Evolutionary conservation across 805 yeast genomes (phyloP).

Genomic region (Candida ipomoeae): DNA sequence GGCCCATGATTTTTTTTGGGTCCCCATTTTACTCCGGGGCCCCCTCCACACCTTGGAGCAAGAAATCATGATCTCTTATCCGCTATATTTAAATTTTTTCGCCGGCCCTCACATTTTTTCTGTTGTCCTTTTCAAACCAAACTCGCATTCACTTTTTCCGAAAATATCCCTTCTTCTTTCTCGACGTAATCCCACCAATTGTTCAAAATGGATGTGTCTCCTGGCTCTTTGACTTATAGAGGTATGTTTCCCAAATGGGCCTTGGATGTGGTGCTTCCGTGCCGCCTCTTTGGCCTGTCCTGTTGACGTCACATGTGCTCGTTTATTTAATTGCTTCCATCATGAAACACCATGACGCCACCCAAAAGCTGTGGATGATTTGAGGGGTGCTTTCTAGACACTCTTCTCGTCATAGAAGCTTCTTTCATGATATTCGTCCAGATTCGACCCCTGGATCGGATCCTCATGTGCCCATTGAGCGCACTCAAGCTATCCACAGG

Average conservation of each 20-base stretch:
- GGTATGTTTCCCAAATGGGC: constrained; percentile 49
- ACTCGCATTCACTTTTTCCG: constrained; percentile 2
- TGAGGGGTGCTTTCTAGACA: too few species aligned
- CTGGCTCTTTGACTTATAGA: constrained; percentile 67
- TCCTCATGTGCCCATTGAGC: not conserved
- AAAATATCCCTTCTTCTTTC: constrained; percentile 4
- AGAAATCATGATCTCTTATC: not conserved
- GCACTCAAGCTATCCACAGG: not conserved
- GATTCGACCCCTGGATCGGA: too few species aligned
- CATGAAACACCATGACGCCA: not conserved
- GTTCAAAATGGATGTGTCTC: constrained; percentile 61
- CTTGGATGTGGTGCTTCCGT: not conserved
- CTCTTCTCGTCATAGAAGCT: too few species aligned
- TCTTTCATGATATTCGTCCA: too few species aligned
- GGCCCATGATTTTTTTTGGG: too few species aligned
- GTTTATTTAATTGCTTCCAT: not conserved
- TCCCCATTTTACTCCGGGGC: not conserved
- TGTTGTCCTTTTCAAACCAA: constrained; percentile 3
- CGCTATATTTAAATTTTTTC: not conserved
- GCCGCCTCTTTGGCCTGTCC: not conserved
- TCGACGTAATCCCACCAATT: constrained; percentile 2
- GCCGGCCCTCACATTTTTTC: constrained; percentile 4
- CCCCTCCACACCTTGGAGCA: not conserved
- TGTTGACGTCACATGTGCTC: not conserved
- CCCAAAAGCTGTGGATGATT: not conserved